Evolutionary conservation across 306 rosid species (phyloP), one percentile per base, ranked within the genome.

Genomic region (Alnus glutinosa): DNA sequence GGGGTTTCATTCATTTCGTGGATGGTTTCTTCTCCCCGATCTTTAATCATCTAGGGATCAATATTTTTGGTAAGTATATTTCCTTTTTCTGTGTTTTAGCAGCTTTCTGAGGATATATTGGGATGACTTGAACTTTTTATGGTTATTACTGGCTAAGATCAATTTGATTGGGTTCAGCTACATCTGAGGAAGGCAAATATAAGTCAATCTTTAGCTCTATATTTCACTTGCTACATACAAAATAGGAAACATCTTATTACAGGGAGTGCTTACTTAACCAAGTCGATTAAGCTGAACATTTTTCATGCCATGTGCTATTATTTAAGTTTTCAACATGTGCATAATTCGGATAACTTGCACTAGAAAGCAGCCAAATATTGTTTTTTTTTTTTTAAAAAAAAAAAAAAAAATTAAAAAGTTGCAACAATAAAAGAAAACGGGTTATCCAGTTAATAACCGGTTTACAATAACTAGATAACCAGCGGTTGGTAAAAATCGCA

Each of bases 261-360:
- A 58, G n/a, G n/a, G n/a, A n/a, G n/a, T n/a, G n/a, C n/a, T n/a
- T n/a, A n/a, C n/a, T n/a, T n/a, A n/a, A n/a, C 36, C 64, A 9
- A n/a, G 36, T 23, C 4, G n/a, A 59, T n/a, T 59, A 37, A 61
- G 7, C 9, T 61, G 16, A 61, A 9, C 23, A 10, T n/a, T 30
- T 30, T 61, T n/a, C 39, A 5, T 55, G 62, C 62, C 62, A 30
- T 30, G 42, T 28, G 37, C n/a, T n/a, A n/a, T n/a, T n/a, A n/a
- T n/a, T n/a, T n/a, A n/a, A 30, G 67, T 28, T 30, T 61, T 32
- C 37, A 28, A 32, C 67, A 61, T 28, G 7, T 15, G 58, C 70
- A 57, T 63, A 71, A 71, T 59, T 64, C 63, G 75, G 15, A 32
- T 3, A 32, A 81, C 6, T 47, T 62, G 34, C 87, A 92, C n/a